Percentiles rank a stretch among this genome's conserved stretches.
These are phyloP conservation scores for Nicotiana noctiflora DNA, from an alignment of 257 asterid species.

Conservation along the genomic window DNA sequence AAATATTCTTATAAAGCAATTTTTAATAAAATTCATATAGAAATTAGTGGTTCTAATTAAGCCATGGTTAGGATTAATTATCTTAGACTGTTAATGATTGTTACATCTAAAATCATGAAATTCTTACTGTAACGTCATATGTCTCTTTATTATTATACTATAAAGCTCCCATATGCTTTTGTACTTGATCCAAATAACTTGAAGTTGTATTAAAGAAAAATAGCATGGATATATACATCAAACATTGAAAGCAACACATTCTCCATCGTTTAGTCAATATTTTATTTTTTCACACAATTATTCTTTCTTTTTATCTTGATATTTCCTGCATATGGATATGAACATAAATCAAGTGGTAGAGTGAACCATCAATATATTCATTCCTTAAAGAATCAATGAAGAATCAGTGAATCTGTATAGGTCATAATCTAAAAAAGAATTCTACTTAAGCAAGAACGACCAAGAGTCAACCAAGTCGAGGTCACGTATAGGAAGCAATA, in stretches of 20 bases:
- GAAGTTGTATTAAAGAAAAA: slow-evolving; percentile 12
- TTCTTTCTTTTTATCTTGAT: not conserved
- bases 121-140: slow-evolving; percentile 7
- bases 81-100: not conserved
- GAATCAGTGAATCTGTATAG: not conserved
- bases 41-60: not conserved
- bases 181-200: slow-evolving; percentile 20
- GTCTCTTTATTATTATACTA: slow-evolving; percentile 4
- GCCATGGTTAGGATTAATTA: not conserved
- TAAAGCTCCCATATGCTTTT: slow-evolving; percentile 20
- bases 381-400: not conserved
- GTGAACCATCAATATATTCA: not conserved
- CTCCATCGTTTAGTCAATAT: slow-evolving; percentile 18
- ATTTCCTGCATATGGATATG: not conserved
- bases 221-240: slow-evolving; percentile 15
- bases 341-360: not conserved
- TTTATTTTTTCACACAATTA: not conserved
- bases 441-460: too few species aligned
- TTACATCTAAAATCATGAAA: not conserved
- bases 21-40: not conserved
- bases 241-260: slow-evolving; percentile 28
- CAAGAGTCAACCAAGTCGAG: too few species aligned
- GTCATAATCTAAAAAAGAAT: too few species aligned
- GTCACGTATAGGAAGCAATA: too few species aligned
- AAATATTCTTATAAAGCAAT: not conserved